Conservation (phyloP, 495 filamentous ascomycete species). For the Aspergillus ellipticus region DNA sequence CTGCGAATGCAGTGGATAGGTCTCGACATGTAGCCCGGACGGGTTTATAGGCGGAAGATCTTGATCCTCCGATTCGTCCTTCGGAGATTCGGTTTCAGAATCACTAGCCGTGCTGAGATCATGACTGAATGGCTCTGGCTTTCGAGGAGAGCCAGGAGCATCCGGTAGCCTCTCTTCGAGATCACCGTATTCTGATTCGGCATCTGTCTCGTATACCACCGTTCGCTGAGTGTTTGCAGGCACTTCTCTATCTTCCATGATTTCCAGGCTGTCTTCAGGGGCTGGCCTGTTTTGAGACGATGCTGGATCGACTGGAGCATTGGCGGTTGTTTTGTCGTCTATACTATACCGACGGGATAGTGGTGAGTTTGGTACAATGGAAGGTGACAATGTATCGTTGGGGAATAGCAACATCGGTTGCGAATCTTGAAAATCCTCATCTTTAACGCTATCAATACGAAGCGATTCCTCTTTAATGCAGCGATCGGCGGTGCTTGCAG, state of each 20-base stretch:
- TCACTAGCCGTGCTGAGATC: not conserved
- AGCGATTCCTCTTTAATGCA: conserved; percentile 27
- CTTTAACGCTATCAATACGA: not conserved
- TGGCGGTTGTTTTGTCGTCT: not conserved
- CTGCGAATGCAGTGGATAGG: conserved; percentile 20
- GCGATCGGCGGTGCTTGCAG: conserved; percentile 2
- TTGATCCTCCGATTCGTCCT: conserved; percentile 28
- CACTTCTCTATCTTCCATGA: not conserved
- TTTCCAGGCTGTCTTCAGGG: not conserved
- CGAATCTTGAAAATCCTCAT: conserved; percentile 6
- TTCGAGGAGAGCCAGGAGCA: conserved; percentile 12
- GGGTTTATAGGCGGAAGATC: conserved; percentile 28
- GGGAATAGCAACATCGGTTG: not conserved
- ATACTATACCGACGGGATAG: not conserved
- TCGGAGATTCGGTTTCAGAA: conserved; percentile 10
- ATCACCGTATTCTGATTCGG: conserved; percentile 36
- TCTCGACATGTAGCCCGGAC: conserved; percentile 20
- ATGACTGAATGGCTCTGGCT: not conserved
- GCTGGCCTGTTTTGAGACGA: not conserved
- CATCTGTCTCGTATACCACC: conserved; percentile 46
- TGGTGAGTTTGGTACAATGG: not conserved
- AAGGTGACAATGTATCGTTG: conserved; percentile 2
- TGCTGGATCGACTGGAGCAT: not conserved
- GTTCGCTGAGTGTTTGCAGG: conserved; percentile 24
- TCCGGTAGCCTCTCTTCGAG: conserved; percentile 18